Conservation (phyloP, 163 green algal species). For the Scenedesmus sp. region DNA sequence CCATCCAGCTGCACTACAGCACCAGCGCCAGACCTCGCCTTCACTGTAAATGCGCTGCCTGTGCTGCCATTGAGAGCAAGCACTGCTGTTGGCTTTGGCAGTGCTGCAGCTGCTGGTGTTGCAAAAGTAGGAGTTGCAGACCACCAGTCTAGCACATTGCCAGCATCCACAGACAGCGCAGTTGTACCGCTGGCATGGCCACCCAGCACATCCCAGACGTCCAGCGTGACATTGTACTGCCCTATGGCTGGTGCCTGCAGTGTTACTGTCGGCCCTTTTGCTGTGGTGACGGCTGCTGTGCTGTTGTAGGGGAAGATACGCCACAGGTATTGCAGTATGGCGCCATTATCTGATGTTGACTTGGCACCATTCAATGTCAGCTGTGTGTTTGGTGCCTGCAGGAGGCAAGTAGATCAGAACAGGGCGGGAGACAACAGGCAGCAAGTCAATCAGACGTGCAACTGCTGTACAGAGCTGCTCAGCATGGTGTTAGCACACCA, state of each 20-base stretch:
- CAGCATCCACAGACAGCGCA: neutral
- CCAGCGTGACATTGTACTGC: constrained; percentile 43
- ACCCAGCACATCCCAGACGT: constrained; percentile 41
- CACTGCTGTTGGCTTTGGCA: constrained; percentile 12
- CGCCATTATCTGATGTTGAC: constrained; percentile 7
- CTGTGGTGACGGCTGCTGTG: neutral
- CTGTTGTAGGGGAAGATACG: constrained; percentile 5
- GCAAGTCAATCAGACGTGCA: too few species aligned
- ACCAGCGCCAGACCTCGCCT: neutral
- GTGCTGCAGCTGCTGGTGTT: neutral
- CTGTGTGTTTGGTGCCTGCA: constrained; percentile 33
- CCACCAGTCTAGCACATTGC: constrained; percentile 47
- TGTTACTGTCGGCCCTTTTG: neutral
- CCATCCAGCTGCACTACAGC: constrained; percentile 21
- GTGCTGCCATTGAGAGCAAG: constrained; percentile 23
- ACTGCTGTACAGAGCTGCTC: too few species aligned
- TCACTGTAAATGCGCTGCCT: neutral
- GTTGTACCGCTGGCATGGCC: neutral
- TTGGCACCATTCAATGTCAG: neutral
- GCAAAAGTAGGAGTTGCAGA: constrained; percentile 21
- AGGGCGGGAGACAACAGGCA: neutral
- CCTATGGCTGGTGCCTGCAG: constrained; percentile 1
- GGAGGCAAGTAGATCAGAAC: neutral
- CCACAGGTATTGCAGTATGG: constrained; percentile 26
- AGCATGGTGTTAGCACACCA: too few species aligned